Evolutionary conservation across 352 stramenopile species (phyloP).

Genomic region (Blastocystis sp.): DNA sequence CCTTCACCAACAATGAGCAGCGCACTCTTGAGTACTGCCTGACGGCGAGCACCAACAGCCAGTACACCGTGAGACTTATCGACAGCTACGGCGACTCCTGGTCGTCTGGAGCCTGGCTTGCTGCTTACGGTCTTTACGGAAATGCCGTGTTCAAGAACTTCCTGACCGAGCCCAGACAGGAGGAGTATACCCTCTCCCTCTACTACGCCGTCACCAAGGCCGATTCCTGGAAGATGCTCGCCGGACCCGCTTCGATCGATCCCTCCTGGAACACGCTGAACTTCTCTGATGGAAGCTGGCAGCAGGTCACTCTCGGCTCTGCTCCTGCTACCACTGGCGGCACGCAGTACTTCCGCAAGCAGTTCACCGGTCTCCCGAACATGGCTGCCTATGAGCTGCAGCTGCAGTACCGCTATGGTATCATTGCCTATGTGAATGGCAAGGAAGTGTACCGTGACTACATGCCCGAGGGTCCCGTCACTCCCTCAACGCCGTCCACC

Average conservation of each 20-base stretch:
- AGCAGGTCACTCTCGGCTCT: not conserved
- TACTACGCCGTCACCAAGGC: not conserved
- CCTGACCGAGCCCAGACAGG: not conserved
- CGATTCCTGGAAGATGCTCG: not conserved
- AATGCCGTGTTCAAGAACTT: slow-evolving; percentile 58
- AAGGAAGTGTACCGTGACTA: slow-evolving; percentile 44
- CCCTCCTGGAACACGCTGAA: not conserved
- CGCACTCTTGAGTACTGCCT: slow-evolving; percentile 9
- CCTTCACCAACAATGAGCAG: not conserved
- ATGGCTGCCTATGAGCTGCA: slow-evolving; percentile 30
- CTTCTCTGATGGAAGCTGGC: slow-evolving; percentile 22
- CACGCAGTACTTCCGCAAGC: slow-evolving; percentile 66
- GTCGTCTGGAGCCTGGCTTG: slow-evolving; percentile 2
- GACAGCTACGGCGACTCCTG: slow-evolving; percentile 39
- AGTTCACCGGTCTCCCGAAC: not conserved
- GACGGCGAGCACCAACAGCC: not conserved
- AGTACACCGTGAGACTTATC: slow-evolving; percentile 15
- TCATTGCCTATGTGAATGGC: slow-evolving; percentile 64
- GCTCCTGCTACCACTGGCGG: not conserved
- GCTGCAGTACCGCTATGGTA: slow-evolving; percentile 19
- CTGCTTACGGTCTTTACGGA: not conserved
- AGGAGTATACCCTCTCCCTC: not conserved
- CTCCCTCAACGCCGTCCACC: slow-evolving; percentile 9
- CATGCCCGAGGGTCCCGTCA: slow-evolving; percentile 44
- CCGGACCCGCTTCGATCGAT: not conserved